Evolutionary conservation across 2,329 filamentous ascomycete genomes (phyloP).

Genomic region (Botrytis aclada): DNA sequence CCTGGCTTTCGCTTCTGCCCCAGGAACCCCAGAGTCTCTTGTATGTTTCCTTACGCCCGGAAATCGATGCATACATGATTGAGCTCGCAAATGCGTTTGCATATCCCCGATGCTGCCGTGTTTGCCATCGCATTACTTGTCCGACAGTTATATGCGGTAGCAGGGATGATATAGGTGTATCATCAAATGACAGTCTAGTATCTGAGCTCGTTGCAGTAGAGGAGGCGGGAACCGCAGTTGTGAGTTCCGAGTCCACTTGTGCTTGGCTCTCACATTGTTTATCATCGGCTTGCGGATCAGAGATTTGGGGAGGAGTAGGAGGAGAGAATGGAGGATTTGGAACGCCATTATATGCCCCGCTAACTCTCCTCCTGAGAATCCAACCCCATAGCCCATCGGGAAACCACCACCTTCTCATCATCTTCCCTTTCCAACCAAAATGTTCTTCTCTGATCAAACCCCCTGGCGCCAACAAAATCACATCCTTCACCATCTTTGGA

Average conservation of each 20-base stretch:
- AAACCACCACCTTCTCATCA: constrained; percentile 54
- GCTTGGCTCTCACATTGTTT: constrained; percentile 24
- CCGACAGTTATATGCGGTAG: constrained; percentile 28
- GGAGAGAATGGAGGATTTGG: background rate
- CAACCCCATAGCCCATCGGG: constrained; percentile 46
- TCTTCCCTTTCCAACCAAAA: constrained; percentile 49
- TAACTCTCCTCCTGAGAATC: constrained; percentile 22
- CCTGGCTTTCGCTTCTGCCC: background rate
- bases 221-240: background rate
- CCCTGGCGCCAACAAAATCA: constrained; percentile 75
- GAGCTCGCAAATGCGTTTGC: constrained; percentile 59
- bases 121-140: constrained; percentile 53
- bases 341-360: background rate
- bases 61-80: constrained; percentile 53
- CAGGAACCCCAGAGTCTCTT: constrained; percentile 39
- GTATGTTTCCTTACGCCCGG: constrained; percentile 52
- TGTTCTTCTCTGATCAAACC: constrained; percentile 64
- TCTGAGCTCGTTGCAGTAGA: constrained; percentile 8
- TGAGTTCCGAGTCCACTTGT: background rate
- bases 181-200: constrained; percentile 24
- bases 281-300: background rate
- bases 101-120: constrained; percentile 55
- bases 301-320: background rate
- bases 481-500: constrained; percentile 61
- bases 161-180: constrained; percentile 23